These are phyloP conservation scores for Boletus patriciae DNA, from an alignment of 768 basidiomycete species.

Conservation along the genomic window DNA sequence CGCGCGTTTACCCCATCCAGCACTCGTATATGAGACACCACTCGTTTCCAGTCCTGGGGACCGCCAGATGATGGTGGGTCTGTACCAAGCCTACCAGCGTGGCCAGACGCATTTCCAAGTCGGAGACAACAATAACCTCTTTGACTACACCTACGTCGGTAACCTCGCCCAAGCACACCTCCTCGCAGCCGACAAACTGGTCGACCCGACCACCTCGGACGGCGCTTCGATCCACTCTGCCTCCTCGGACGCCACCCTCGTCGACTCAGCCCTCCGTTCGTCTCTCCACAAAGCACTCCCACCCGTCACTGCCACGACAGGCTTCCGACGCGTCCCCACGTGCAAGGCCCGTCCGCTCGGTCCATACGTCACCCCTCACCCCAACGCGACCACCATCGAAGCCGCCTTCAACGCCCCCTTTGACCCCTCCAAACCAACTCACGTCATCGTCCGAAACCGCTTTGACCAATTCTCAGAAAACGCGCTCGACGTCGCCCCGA, in stretches of 20 bases:
- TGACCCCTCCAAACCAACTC: constrained; percentile 36
- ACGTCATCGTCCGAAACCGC: constrained; percentile 68
- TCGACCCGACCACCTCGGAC: constrained; percentile 42
- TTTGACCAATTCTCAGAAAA: constrained; percentile 77
- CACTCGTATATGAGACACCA: background rate
- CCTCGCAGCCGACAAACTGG: constrained; percentile 87
- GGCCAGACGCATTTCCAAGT: constrained; percentile 92
- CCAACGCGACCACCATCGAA: constrained; percentile 56
- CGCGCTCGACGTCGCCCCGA: constrained; percentile 51
- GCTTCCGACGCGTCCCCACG: constrained; percentile 69
- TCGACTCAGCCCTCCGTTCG: constrained; percentile 42
- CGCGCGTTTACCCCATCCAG: constrained; percentile 1
- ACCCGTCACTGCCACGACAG: constrained; percentile 63
- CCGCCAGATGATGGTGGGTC: constrained; percentile 77
- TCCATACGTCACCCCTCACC: constrained; percentile 65
- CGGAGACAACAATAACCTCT: constrained; percentile 89
- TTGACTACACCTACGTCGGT: constrained; percentile 96
- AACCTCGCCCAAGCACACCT: constrained; percentile 95
- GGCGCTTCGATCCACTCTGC: constrained; percentile 12
- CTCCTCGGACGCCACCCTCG: constrained; percentile 35
- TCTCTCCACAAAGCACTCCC: constrained; percentile 55
- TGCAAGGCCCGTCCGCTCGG: constrained; percentile 80
- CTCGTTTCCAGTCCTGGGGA: constrained; percentile 73
- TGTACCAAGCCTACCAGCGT: constrained; percentile 74
- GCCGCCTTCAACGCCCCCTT: constrained; percentile 53